These are phyloP conservation scores for Eucalyptus marginata DNA, from an alignment of 345 rosid species.

Conservation along the genomic window DNA sequence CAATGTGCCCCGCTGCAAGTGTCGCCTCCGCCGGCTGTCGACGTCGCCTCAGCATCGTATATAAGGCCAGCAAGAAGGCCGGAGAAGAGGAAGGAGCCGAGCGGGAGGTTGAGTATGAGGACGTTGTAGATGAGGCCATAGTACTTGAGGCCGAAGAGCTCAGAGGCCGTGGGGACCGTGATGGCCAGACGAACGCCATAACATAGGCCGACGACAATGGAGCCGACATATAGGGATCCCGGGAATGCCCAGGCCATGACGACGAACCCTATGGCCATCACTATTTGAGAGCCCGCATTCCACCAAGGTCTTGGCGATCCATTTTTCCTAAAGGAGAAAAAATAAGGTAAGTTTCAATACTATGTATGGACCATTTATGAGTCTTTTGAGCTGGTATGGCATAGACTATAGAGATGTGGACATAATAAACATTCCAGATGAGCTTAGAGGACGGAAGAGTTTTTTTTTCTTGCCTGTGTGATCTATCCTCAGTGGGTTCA, in stretches of 20 bases:
- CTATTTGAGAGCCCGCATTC: conserved; percentile 87
- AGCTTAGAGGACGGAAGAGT: not conserved
- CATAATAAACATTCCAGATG: not conserved
- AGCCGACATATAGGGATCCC: conserved; percentile 74
- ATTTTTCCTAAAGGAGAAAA: conserved; percentile 34
- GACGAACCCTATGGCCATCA: conserved; percentile 77
- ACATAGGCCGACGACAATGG: conserved; percentile 76
- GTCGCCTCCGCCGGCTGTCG: conserved; percentile 70
- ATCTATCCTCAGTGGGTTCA: not conserved
- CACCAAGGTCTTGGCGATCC: conserved; percentile 91
- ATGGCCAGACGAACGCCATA: conserved; percentile 88
- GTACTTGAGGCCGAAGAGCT: conserved; percentile 86
- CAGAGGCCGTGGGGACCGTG: conserved; percentile 85
- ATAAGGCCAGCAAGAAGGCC: conserved; percentile 81
- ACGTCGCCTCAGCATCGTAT: conserved; percentile 72
- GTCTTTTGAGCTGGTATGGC: not conserved
- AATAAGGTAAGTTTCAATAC: not conserved
- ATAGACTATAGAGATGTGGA: not conserved
- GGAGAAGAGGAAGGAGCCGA: conserved; percentile 89
- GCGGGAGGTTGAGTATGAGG: conserved; percentile 81
- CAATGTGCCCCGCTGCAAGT: conserved; percentile 90
- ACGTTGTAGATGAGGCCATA: conserved; percentile 85
- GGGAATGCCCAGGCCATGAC: conserved; percentile 75
- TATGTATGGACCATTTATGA: not conserved
- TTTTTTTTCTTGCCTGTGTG: not conserved